Base-by-base conservation (phyloP, 1,284 basidiomycete genomes). In the Trametes hirsuta region DNA sequence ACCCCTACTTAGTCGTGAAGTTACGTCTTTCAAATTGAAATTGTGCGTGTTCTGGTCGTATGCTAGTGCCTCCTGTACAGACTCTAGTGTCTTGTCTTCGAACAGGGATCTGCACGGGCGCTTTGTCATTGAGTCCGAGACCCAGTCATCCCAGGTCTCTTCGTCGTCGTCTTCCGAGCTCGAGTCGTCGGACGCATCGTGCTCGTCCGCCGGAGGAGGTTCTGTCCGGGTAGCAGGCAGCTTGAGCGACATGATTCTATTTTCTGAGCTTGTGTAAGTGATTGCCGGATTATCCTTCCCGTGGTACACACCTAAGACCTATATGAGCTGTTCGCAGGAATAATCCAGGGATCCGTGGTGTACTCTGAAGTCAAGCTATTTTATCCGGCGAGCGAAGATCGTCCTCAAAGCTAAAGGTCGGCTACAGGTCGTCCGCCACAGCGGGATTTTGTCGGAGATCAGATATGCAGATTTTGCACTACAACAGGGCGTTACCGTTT, bases 51-150 rank as follows among this genome's bases (percentile, higher is more conserved):
- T 68, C 65, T 79, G 83, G 74, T 96, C 94, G 69, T 93, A 80
- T 24, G 76, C 72, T 46, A 94, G 66, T 0, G 87, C 83, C n/a
- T 83, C 84, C 48, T 84, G 75, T 14, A 84, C 86, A 0, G 85
- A 85, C 34, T 82, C 74, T 61, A 93, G 83, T 1, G 77, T 73
- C 35, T 79, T 83, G 62, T 89, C 84, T 55, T 92, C 90, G 71
- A 97, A 97, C n/a, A 97, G 81, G 0, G 93, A 94, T 68, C 78
- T 79, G 69, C 91, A 93, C 5, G 84, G 76, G 53, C 77, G 79
- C 41, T 76, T 75, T 40, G 77, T 72, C 44, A 78, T 77, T 46
- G 85, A 86, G 70, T 92, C 90, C 15, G 87, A 90, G 10, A 84
- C 78, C 91, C 91, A 94, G 71, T 93, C 92, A 58, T 91, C 89